phyloP scores from a whole-genome alignment of 106 monocot genomes.

The Alisma plantagoaquatica region DNA sequence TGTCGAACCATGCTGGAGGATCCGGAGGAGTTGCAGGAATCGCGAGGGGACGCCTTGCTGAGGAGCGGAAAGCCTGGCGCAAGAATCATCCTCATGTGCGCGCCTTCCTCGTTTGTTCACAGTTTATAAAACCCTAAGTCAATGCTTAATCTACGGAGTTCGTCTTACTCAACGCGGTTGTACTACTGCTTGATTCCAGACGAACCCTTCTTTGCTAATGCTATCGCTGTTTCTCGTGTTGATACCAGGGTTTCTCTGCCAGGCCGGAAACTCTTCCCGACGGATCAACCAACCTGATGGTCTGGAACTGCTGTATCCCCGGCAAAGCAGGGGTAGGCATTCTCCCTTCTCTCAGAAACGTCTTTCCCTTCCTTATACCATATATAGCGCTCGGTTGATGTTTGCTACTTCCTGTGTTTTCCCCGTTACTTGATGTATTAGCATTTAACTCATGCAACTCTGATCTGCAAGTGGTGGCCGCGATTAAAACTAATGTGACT shows the following conservation, averaged over 20 bases:
- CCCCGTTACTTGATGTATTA: no score
- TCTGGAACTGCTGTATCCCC: slow-evolving; percentile 86
- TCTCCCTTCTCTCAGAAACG: not conserved
- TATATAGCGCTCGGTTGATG: no score
- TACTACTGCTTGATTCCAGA: not conserved
- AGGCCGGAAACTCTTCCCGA: slow-evolving; percentile 73
- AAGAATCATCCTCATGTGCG: slow-evolving; percentile 76
- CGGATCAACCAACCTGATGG: slow-evolving; percentile 75
- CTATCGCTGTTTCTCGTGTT: not conserved
- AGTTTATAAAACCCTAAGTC: no score
- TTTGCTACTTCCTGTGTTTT: no score
- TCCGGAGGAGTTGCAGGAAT: no score
- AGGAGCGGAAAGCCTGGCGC: slow-evolving; percentile 86
- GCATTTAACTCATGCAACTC: no score
- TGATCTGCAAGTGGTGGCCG: no score
- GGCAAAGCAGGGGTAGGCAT: slow-evolving; percentile 68
- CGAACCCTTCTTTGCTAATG: not conserved
- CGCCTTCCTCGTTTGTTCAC: not conserved
- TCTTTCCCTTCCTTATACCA: no score
- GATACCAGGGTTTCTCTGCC: slow-evolving; percentile 75
- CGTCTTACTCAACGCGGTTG: no score
- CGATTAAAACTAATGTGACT: no score
- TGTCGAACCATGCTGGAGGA: no score
- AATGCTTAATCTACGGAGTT: no score
- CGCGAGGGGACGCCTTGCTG: slow-evolving; percentile 70